Conservation (phyloP, 148 eudicot genomes). For the Limonium bicolor region DNA sequence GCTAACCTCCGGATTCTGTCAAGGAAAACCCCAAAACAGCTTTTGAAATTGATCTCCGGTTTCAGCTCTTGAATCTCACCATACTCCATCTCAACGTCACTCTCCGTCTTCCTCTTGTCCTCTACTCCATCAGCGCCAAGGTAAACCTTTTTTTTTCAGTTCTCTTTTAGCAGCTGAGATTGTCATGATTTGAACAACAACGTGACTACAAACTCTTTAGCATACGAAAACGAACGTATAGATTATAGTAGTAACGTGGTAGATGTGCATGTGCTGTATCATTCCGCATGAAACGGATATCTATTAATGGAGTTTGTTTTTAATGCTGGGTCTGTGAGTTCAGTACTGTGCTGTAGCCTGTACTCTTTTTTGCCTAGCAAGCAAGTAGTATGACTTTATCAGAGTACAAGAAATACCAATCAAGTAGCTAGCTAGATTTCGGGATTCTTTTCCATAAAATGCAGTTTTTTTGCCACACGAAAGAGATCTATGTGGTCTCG, state of each 20-base stretch:
- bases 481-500: too few relatives aligned
- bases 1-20: slow-evolving; percentile 56
- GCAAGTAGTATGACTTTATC: background rate
- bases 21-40: slow-evolving; percentile 28
- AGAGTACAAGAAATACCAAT: background rate
- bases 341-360: too few relatives aligned
- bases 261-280: background rate
- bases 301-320: background rate
- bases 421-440: background rate
- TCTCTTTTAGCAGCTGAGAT: background rate
- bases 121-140: slow-evolving; percentile 81
- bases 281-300: background rate
- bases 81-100: slow-evolving; percentile 85
- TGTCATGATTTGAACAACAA: too few relatives aligned
- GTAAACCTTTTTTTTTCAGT: slow-evolving; percentile 14
- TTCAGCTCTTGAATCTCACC: slow-evolving; percentile 45
- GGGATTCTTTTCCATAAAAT: background rate
- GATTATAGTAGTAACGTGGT: background rate
- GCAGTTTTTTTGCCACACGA: background rate
- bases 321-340: too few relatives aligned
- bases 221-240: too few relatives aligned
- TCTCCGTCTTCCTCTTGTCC: slow-evolving; percentile 48
- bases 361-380: too few relatives aligned
- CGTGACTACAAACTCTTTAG: too few relatives aligned
- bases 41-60: slow-evolving; percentile 53